Base-by-base conservation (phyloP, 1,284 basidiomycete species). In the Microbotryum violaceum region DNA sequence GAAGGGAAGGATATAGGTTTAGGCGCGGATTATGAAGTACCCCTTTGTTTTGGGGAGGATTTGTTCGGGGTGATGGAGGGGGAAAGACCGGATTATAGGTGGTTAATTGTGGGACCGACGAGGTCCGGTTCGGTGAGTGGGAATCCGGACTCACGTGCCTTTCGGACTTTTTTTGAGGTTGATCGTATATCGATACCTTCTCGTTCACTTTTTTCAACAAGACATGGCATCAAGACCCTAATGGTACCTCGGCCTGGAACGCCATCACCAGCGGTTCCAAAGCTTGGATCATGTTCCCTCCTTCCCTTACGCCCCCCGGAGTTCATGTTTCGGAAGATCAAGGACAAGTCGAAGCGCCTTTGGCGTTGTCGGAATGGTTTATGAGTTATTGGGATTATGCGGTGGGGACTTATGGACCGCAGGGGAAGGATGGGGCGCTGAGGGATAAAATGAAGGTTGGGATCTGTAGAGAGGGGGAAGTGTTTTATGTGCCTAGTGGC, bases 241-340 rank as follows among this genome's bases (percentile, higher is more conserved):
- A 69, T 29, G 60, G 50, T 18, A 61, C 65, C 7, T 49, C 54
- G 1, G 77, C 77, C 4, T 79, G 77, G 77, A 79, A 79, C 60
- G 76, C 77, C 3, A 74, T 77, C n/a, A 65, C 76, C 14, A 68
- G 61, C 16, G 76, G 77, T 18, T 46, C 64, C 2, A 77, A 78
- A 62, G 72, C 73, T 3, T 78, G 77, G 77, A 71, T 79, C 58
- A 70, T 78, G 63, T 75, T 79, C 25, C 77, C 77, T 20, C 75
- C 75, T 2, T 66, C 76, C 46, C 56, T 73, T 33, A 68, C 70
- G 10, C 78, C 78, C 2, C 78, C 78, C 0, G 78, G 78, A 6
- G 75, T 79, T 4, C 75, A 73, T 51, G 76, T 78, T 2, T 71
- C 70, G 49, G 70, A 71, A 37, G 75, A 76, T 57, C 70, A 75